Base-by-base conservation (phyloP, 192 early-diverging fungal species). In the Backusella liffmaniae region DNA sequence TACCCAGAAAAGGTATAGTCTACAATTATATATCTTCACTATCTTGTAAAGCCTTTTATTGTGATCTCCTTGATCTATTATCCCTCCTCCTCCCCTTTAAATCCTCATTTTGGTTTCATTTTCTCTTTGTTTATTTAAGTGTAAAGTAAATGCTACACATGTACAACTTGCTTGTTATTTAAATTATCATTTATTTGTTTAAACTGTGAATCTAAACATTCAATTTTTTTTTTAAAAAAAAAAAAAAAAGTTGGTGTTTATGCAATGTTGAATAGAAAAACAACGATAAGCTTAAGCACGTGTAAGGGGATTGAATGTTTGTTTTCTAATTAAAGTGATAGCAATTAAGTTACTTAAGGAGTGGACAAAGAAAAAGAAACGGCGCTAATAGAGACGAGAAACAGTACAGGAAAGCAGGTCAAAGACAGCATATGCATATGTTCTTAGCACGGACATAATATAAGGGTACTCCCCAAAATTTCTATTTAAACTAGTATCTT, bases 291-390 rank as follows among this genome's bases (percentile, higher is more conserved):
- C 56, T 3, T 62, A 29, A 29, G 26, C 56, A 62, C 56, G 23
- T 62, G 56, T 62, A 62, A 26, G 56, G 56, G 8, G 12, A 29
- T 13, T 29, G 23, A 62, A 62, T 62, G 56, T 23, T 62, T 62
- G 56, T 62, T 62, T 62, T 3, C 56, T 62, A 62, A 62, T 62
- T 62, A 62, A 62, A 62, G 56, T 62, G 21, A 62, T 62, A 62
- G 10, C 56, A 62, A 62, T 62, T 62, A 62, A 62, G 56, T 62
- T 29, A 62, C 56, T 62, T 62, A 62, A 62, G 56, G 56, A 62
- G 56, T 32, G 3, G 2, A 32, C 32, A 32, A 32, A 32, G 32
- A 32, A 32, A 32, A 29, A 10, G 1, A 62, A 62, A 59, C n/a
- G 21, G 56, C 9, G 3, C 21, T 9, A 26, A 62, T 29, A 62